These are phyloP conservation scores for Ogataea philodendri DNA, from an alignment of 805 yeast genomes.

Conservation along the genomic window DNA sequence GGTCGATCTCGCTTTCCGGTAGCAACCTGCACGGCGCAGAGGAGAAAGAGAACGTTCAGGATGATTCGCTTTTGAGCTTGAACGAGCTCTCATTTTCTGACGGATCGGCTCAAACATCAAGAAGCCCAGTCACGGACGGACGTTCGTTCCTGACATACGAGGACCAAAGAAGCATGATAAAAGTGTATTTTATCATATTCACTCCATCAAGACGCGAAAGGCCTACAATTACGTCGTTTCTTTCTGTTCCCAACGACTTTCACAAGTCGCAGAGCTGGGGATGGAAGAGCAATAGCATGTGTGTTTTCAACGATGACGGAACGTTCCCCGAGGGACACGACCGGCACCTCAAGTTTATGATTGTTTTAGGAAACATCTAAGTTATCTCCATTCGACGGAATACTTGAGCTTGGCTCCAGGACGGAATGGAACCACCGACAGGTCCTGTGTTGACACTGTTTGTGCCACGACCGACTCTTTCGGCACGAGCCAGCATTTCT, in stretches of 20 bases:
- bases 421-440: conserved; percentile 76
- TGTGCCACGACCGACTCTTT: conserved; percentile 60
- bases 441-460: conserved; percentile 42
- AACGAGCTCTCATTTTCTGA: conserved; percentile 24
- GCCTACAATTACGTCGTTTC: conserved; percentile 48
- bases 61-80: conserved; percentile 23
- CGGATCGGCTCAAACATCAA: conserved; percentile 1
- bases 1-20: conserved; percentile 7
- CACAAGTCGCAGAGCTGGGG: conserved; percentile 60
- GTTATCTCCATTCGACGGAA: conserved; percentile 64
- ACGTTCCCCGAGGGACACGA: conserved; percentile 44
- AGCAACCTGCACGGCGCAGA: conserved; percentile 14
- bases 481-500: conserved; percentile 55
- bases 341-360: conserved; percentile 46
- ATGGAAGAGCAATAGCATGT: conserved; percentile 57
- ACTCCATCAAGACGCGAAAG: conserved; percentile 49
- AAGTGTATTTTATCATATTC: conserved; percentile 52
- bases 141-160: conserved; percentile 41
- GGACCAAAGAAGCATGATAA: conserved; percentile 44
- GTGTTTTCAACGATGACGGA: conserved; percentile 49
- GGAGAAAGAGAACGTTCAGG: conserved; percentile 28
- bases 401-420: conserved; percentile 77
- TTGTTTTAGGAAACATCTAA: conserved; percentile 46
- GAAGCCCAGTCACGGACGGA: conserved; percentile 10
- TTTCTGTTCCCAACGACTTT: conserved; percentile 54